These are phyloP conservation scores for Mangifera indica DNA, from an alignment of 345 rosid genomes.

Conservation along the genomic window DNA sequence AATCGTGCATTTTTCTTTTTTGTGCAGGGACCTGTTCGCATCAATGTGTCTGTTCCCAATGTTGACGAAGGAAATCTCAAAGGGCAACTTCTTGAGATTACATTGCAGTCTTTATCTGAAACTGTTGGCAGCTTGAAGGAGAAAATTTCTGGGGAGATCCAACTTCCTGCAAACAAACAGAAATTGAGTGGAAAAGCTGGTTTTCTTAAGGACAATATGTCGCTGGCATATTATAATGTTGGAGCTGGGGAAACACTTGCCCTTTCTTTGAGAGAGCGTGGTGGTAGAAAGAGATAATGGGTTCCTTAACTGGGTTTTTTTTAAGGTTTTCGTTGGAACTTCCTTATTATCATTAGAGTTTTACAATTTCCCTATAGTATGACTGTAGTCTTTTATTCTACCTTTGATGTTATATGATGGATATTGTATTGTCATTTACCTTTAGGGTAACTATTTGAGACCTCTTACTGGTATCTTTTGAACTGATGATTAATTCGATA, in stretches of 20 bases:
- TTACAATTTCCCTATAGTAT: conserved; percentile 6
- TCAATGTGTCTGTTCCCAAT: conserved; percentile 49
- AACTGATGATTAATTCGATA: conserved; percentile 26
- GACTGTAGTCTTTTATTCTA: neutral
- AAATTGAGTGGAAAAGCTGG: conserved; percentile 65
- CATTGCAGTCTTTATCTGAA: conserved; percentile 51
- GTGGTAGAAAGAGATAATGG: conserved; percentile 59
- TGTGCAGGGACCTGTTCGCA: conserved; percentile 57
- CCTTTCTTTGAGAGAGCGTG: conserved; percentile 59
- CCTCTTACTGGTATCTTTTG: conserved; percentile 8
- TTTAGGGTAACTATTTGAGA: conserved; percentile 6
- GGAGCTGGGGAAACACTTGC: conserved; percentile 44
- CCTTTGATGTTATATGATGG: conserved; percentile 11
- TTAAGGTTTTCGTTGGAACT: conserved; percentile 24
- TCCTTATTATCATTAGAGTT: neutral
- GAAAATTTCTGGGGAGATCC: conserved; percentile 65
- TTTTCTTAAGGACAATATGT: conserved; percentile 60
- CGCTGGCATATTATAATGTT: conserved; percentile 53
- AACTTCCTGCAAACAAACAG: conserved; percentile 64
- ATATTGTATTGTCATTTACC: conserved; percentile 20
- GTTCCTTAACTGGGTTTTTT: neutral
- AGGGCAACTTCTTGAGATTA: conserved; percentile 58
- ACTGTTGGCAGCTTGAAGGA: conserved; percentile 61
- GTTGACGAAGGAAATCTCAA: conserved; percentile 61
- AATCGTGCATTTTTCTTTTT: conserved; percentile 3